Base-by-base conservation (phyloP, 352 stramenopile genomes). In the Phytophthora ramorum region DNA sequence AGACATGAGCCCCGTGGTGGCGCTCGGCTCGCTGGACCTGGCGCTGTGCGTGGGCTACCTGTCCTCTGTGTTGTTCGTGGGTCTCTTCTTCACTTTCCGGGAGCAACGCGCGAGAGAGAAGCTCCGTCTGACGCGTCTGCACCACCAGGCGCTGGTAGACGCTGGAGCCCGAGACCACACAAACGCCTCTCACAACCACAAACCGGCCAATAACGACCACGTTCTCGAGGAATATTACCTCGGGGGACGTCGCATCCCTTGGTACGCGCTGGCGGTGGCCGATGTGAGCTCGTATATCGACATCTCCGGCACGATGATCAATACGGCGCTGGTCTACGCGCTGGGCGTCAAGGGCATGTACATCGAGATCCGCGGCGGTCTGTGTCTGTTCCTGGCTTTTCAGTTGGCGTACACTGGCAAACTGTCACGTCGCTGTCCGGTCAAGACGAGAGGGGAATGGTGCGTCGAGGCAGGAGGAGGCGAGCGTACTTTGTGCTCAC, bases 281-380 rank as follows among this genome's bases (percentile, higher is more conserved):
- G 85, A 94, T 60, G 86, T 94, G 53, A 92, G 83, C 69, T 91
- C 81, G 54, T 94, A 94, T 63, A 94, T 94, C 49, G 86, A 94
- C 69, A 92, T 94, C 52, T 90, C 81, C 3, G 83, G 85, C 1
- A 93, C 85, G 6, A 93, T 93, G 83, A 93, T 93, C 76, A 93
- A 94, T 63, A 92, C 83, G 41, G 86, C 82, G 58, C 60, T 94
- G 16, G 74, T 94, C 50, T 94, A 94, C 54, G 86, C 86, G 24
- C 67, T 94, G 28, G 86, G 86, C n/a, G 68, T 92, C 64, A 87
- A 87, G 56, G 86, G 86, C 63, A 92, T 94, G 86, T 92, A 88
- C 77, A 91, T 94, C 52, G 86, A 94, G 61, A 84, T 92, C 54
- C 80, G 86, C 22, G 86, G 86, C 37, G 86, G 86, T 3, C 35